Evolutionary conservation across 1,284 basidiomycete genomes (phyloP).

Genomic region (Chalciporus sp.): DNA sequence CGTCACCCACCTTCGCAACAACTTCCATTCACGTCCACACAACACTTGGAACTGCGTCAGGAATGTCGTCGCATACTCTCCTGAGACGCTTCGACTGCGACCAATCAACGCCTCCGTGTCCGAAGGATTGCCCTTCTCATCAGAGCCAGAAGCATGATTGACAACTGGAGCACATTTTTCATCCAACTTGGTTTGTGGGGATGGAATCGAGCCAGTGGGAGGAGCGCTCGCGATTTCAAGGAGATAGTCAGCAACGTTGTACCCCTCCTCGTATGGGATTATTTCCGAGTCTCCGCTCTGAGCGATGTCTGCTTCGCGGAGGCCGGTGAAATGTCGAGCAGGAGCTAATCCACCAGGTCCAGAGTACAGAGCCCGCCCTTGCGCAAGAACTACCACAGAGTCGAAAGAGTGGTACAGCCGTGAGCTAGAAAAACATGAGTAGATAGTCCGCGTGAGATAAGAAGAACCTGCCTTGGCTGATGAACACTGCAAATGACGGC

Average conservation of each 20-base stretch:
- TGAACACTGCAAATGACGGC: slow-evolving; percentile 88
- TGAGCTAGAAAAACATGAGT: slow-evolving; percentile 47
- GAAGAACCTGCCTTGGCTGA: slow-evolving; percentile 66
- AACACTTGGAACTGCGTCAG: slow-evolving; percentile 85
- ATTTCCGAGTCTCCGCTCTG: slow-evolving; percentile 37
- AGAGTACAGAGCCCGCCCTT: slow-evolving; percentile 79
- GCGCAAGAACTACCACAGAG: slow-evolving; percentile 75
- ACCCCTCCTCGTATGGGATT: slow-evolving; percentile 61
- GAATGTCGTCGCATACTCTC: slow-evolving; percentile 69
- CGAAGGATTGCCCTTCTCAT: slow-evolving; percentile 15
- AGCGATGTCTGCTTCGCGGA: slow-evolving; percentile 36
- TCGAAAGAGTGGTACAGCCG: slow-evolving; percentile 86
- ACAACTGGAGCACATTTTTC: slow-evolving; percentile 7
- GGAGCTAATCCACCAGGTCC: slow-evolving; percentile 74
- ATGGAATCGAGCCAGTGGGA: slow-evolving; percentile 45
- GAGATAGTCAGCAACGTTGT: slow-evolving; percentile 89
- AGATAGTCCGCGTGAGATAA: neutral
- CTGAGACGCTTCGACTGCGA: slow-evolving; percentile 11
- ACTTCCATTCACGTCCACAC: slow-evolving; percentile 81
- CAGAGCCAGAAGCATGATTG: slow-evolving; percentile 3
- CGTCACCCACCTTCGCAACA: slow-evolving; percentile 60
- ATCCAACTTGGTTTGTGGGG: slow-evolving; percentile 19
- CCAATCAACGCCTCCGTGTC: slow-evolving; percentile 27
- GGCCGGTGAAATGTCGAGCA: slow-evolving; percentile 61
- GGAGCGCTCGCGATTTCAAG: slow-evolving; percentile 80